These are phyloP conservation scores for Brassica hybrid DNA, from an alignment of 441 rosid species.

Conservation along the genomic window DNA sequence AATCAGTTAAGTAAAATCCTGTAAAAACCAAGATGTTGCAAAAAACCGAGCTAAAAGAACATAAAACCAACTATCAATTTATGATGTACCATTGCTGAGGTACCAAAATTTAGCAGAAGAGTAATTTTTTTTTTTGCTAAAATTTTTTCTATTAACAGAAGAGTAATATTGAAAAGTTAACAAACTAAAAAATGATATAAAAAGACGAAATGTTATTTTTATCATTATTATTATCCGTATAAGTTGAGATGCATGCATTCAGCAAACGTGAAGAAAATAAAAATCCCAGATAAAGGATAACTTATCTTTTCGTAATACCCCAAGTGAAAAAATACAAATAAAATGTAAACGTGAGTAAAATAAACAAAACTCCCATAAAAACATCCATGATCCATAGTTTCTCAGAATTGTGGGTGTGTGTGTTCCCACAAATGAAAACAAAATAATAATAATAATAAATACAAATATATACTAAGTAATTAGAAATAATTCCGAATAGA, in stretches of 20 bases:
- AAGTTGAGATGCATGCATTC: conserved; percentile 14
- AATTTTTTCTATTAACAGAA: no score
- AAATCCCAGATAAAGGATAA: not conserved
- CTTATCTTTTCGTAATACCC: not conserved
- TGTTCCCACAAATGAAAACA: not conserved
- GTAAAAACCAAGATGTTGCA: not conserved
- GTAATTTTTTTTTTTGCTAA: no score
- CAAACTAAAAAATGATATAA: not conserved
- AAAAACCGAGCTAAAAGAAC: not conserved
- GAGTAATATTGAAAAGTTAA: not conserved
- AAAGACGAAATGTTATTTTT: not conserved
- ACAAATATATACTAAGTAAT: no score
- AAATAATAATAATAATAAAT: no score
- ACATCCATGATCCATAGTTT: not conserved
- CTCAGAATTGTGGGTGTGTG: not conserved
- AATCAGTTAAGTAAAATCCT: not conserved
- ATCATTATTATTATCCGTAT: not conserved
- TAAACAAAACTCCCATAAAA: not conserved
- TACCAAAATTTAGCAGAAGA: not conserved
- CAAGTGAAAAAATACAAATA: not conserved
- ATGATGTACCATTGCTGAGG: not conserved
- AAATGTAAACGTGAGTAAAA: not conserved
- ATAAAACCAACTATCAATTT: not conserved
- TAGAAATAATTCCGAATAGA: not conserved
- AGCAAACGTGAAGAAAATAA: not conserved